Percentiles rank a stretch among this genome's conserved stretches.
These are phyloP conservation scores for Halophytophthora polymorphica DNA, from an alignment of 352 stramenopile genomes.

Conservation along the genomic window DNA sequence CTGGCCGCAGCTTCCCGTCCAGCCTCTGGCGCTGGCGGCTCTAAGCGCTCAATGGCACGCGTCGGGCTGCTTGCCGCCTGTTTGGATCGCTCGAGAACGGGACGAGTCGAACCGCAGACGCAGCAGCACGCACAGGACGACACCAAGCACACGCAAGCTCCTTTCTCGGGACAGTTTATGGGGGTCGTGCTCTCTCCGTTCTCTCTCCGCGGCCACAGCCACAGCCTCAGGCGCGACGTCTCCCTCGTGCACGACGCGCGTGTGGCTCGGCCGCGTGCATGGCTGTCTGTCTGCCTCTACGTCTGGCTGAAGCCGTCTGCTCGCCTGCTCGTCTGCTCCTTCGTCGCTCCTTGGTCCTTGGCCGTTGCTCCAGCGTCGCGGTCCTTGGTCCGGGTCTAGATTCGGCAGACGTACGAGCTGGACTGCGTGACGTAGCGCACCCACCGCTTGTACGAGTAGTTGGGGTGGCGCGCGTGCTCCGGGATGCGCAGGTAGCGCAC, in stretches of 20 bases:
- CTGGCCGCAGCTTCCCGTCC: too few species aligned
- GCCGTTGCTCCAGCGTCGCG: slow-evolving; percentile 1
- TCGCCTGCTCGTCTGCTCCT: slow-evolving; percentile 4
- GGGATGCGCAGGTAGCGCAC: slow-evolving; percentile 98
- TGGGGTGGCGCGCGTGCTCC: slow-evolving; percentile 92
- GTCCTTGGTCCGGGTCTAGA: slow-evolving; percentile 59
- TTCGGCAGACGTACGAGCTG: slow-evolving; percentile 96
- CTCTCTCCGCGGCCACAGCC: neutral
- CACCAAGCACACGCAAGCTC: slow-evolving; percentile 28
- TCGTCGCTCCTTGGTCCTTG: neutral
- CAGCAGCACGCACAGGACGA: slow-evolving; percentile 2
- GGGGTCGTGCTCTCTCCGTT: too few species aligned
- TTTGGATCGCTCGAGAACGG: neutral
- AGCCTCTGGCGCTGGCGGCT: slow-evolving; percentile 4
- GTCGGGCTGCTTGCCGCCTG: too few species aligned
- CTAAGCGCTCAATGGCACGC: too few species aligned
- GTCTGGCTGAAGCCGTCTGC: too few species aligned
- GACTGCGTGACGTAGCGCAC: slow-evolving; percentile 99
- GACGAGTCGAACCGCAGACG: neutral
- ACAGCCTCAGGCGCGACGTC: too few species aligned
- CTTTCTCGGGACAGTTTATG: slow-evolving; percentile 29
- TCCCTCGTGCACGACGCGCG: too few species aligned
- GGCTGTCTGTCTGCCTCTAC: too few species aligned
- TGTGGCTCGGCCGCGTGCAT: too few species aligned
- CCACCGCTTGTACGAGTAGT: slow-evolving; percentile 98